A percentile compares a stretch with the other conserved stretches of the same genome.
Conservation (phyloP, 805 yeast genomes). For the Saturnispora galanensis region DNA sequence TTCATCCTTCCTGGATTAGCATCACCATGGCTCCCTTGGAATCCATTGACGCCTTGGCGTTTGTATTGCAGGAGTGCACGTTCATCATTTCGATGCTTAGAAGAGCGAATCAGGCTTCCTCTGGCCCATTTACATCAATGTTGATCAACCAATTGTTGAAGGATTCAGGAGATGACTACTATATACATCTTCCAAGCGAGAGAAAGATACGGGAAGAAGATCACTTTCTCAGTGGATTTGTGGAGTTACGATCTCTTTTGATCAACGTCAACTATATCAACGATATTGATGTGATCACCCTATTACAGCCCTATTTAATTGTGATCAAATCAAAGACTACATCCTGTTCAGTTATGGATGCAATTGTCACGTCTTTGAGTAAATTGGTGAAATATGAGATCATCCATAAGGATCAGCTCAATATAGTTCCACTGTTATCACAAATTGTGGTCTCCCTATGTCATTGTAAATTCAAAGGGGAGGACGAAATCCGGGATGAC, state of each 20-base stretch:
- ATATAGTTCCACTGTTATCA: constrained; percentile 47
- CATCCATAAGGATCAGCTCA: constrained; percentile 44
- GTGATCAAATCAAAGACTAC: constrained; percentile 78
- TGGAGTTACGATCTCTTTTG: constrained; percentile 66
- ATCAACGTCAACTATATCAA: constrained; percentile 42
- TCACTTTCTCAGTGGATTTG: constrained; percentile 68
- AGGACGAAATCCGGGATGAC: constrained; percentile 87
- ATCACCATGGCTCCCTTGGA: constrained; percentile 4
- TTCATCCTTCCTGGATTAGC: background rate
- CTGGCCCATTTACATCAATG: constrained; percentile 73
- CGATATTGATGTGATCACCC: constrained; percentile 58
- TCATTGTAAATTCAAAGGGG: constrained; percentile 92
- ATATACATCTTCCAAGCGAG: constrained; percentile 16
- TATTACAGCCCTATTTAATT: constrained; percentile 78
- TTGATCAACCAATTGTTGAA: constrained; percentile 44
- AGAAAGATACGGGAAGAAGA: constrained; percentile 29
- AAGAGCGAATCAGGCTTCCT: constrained; percentile 58
- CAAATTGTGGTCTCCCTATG: constrained; percentile 71
- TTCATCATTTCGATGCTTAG: constrained; percentile 83
- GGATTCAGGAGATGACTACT: constrained; percentile 22
- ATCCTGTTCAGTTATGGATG: constrained; percentile 74
- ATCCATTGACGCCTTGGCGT: constrained; percentile 67
- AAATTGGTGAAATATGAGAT: constrained; percentile 66
- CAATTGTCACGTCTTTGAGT: constrained; percentile 67
- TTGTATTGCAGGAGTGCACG: constrained; percentile 83